These are phyloP conservation scores for Lachnellula cervina DNA, from an alignment of 2,329 filamentous ascomycete genomes.

Conservation along the genomic window DNA sequence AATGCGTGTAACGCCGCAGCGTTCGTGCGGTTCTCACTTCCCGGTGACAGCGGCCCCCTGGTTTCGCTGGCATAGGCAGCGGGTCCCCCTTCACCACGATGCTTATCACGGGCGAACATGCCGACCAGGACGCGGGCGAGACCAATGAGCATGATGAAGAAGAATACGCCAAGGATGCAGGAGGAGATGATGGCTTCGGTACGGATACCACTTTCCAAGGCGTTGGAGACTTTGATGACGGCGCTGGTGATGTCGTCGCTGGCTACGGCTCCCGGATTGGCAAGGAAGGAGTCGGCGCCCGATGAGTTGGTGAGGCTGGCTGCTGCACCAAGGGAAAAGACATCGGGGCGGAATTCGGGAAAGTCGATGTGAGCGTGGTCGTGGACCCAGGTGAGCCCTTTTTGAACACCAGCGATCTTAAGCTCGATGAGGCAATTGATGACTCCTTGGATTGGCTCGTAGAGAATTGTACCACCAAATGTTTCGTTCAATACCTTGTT, in stretches of 20 bases:
- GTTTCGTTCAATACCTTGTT: constrained; percentile 66
- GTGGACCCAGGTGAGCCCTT: constrained; percentile 88
- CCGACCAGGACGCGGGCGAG: constrained; percentile 60
- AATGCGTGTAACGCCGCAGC: constrained; percentile 20
- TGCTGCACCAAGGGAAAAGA: constrained; percentile 75
- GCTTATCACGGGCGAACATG: constrained; percentile 55
- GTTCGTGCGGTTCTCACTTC: constrained; percentile 10
- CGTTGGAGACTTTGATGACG: constrained; percentile 62
- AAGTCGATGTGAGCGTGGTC: constrained; percentile 81
- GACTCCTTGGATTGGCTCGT: constrained; percentile 72
- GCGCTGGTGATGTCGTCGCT: constrained; percentile 78
- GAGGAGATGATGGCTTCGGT: constrained; percentile 77
- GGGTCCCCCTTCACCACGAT: constrained; percentile 54
- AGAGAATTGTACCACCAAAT: constrained; percentile 77
- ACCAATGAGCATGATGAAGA: constrained; percentile 72
- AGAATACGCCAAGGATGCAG: constrained; percentile 69
- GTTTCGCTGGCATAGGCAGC: constrained; percentile 23
- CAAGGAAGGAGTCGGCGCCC: constrained; percentile 65
- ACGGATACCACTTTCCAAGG: constrained; percentile 62
- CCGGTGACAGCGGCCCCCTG: constrained; percentile 8
- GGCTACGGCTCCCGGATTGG: constrained; percentile 67
- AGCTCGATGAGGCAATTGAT: constrained; percentile 82
- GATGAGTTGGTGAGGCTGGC: constrained; percentile 54
- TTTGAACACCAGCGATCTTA: constrained; percentile 79
- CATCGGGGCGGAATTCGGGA: constrained; percentile 71